Conservation (phyloP, 2,329 filamentous ascomycete species). For the Xylaria sp. region DNA sequence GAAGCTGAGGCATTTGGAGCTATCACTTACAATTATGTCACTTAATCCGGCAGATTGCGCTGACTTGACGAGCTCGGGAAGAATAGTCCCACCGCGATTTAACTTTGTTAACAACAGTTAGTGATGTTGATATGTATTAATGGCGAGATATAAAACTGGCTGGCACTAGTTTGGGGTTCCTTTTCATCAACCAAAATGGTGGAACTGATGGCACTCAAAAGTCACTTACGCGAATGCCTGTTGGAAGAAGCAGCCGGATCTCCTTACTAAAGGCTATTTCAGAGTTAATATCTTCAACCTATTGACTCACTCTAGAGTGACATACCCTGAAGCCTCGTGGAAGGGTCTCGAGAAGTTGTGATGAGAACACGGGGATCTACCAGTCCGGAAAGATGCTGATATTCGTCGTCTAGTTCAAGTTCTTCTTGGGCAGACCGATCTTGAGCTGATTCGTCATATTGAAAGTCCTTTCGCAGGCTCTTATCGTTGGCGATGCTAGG, state of each 20-base stretch:
- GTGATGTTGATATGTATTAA: not conserved
- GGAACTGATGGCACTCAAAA: not conserved
- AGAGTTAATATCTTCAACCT: slow-evolving; percentile 6
- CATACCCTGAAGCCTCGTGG: slow-evolving; percentile 69
- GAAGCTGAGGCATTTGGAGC: not conserved
- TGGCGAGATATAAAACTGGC: not conserved
- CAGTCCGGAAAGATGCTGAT: slow-evolving; percentile 88
- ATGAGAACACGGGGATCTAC: slow-evolving; percentile 90
- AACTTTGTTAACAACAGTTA: slow-evolving; percentile 55
- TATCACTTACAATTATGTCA: slow-evolving; percentile 71
- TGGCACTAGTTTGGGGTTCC: not conserved
- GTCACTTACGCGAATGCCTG: slow-evolving; percentile 71
- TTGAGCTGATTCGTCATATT: slow-evolving; percentile 86
- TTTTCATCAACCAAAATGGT: not conserved
- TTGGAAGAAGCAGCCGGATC: slow-evolving; percentile 82
- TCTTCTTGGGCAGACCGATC: slow-evolving; percentile 75
- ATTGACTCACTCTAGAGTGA: not conserved
- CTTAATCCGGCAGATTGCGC: slow-evolving; percentile 83
- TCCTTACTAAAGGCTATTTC: slow-evolving; percentile 81
- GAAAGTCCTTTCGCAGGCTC: slow-evolving; percentile 83
- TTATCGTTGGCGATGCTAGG: slow-evolving; percentile 88
- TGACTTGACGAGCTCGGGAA: slow-evolving; percentile 85
- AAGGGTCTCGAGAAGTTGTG: slow-evolving; percentile 90
- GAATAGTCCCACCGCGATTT: slow-evolving; percentile 89
- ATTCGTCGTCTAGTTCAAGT: slow-evolving; percentile 86